Evolutionary conservation across 257 asterid species (phyloP).

Genomic region (Parsonsia alboflavescens): DNA sequence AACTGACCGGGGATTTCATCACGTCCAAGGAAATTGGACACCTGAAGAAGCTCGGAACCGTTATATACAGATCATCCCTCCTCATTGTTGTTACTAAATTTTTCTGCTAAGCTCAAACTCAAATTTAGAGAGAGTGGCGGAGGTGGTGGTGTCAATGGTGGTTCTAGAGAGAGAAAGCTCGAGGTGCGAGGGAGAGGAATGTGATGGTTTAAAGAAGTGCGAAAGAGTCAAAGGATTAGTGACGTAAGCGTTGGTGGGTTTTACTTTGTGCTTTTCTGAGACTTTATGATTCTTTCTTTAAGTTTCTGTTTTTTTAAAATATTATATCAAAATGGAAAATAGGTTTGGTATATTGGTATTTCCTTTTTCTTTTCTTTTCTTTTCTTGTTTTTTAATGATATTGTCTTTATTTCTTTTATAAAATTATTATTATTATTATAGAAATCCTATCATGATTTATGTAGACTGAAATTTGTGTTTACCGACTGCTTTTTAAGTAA

Average conservation of each 20-base stretch:
- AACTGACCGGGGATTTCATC: conserved; percentile 81
- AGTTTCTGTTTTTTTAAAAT: neutral
- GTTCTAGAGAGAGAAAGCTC: too few species aligned
- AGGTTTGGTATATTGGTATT: too few species aligned
- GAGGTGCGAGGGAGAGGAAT: conserved; percentile 2
- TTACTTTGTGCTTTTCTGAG: conserved; percentile 2
- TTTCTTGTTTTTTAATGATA: too few species aligned
- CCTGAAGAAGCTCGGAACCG: conserved; percentile 61
- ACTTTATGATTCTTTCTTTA: conserved; percentile 1
- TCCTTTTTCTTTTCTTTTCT: too few species aligned
- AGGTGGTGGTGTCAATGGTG: too few species aligned
- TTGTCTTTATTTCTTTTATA: neutral
- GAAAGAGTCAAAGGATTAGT: conserved; percentile 41
- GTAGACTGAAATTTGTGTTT: too few species aligned
- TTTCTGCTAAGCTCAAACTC: neutral
- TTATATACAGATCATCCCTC: conserved; percentile 41
- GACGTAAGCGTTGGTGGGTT: conserved; percentile 33
- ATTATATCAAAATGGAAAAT: too few species aligned
- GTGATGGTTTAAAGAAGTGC: conserved; percentile 16
- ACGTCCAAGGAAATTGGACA: conserved; percentile 83
- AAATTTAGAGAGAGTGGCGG: too few species aligned
- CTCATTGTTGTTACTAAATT: conserved; percentile 31
- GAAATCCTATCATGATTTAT: too few species aligned
- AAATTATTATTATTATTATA: too few species aligned
- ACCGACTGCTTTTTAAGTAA: too few species aligned